Conservation (phyloP, 208 protist genomes). For the Leishmania martiniquensis region DNA sequence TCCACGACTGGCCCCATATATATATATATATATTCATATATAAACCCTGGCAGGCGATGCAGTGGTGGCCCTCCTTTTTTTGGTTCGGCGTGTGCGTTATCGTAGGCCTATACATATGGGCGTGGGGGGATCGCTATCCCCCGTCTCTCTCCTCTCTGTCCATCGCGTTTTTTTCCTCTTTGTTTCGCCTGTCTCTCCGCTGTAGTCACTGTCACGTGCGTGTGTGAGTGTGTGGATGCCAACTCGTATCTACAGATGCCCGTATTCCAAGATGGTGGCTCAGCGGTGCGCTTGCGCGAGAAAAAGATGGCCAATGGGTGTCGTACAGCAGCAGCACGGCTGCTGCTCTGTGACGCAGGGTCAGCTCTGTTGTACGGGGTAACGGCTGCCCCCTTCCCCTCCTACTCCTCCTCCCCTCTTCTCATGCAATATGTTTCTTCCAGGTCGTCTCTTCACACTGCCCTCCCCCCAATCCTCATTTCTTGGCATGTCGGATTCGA, state of each 20-base stretch:
- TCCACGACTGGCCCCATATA: too few species aligned
- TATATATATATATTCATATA: too few species aligned
- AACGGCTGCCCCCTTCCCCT: neutral
- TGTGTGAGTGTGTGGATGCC: constrained; percentile 5
- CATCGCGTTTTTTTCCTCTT: constrained; percentile 3
- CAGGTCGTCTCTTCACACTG: neutral
- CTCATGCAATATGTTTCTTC: neutral
- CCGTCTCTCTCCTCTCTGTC: neutral
- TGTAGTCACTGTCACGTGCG: constrained; percentile 4
- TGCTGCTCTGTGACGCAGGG: neutral
- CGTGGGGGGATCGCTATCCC: neutral
- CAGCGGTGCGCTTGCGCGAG: neutral
- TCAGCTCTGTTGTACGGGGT: neutral
- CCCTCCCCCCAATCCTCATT: neutral
- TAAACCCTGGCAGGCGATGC: too few species aligned
- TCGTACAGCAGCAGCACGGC: neutral
- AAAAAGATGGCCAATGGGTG: neutral
- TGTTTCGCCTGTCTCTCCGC: constrained; percentile 1
- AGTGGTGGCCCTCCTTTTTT: neutral
- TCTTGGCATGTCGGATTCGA: neutral
- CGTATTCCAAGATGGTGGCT: neutral
- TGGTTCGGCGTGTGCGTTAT: neutral
- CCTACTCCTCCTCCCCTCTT: neutral
- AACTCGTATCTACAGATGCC: neutral
- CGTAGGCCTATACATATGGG: neutral